Evolutionary conservation across 495 filamentous ascomycete genomes (phyloP).

Genomic region (Talaromyces borbonicus): DNA sequence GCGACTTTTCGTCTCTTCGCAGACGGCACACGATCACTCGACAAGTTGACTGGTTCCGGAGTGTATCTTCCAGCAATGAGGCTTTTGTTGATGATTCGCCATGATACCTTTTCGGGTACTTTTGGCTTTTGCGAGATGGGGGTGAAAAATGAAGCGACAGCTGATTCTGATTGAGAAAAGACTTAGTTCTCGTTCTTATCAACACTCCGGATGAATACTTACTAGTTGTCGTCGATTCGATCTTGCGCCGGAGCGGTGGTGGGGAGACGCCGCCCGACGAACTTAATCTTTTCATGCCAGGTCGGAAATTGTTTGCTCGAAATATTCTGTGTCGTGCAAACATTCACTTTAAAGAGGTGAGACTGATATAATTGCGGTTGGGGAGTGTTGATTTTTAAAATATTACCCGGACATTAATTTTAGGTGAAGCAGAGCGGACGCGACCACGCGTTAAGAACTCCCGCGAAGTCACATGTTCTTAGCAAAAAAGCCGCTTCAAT

Average conservation of each 20-base stretch:
- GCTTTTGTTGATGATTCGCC: constrained; percentile 58
- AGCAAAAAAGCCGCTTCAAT: no score
- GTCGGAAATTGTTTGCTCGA: neutral
- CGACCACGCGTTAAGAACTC: constrained; percentile 22
- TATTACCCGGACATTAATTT: no score
- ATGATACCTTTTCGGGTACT: constrained; percentile 66
- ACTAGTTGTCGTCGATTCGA: constrained; percentile 69
- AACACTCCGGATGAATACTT: constrained; percentile 14
- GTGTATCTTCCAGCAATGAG: constrained; percentile 69
- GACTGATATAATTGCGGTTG: neutral
- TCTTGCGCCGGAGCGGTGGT: constrained; percentile 43
- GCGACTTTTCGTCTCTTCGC: constrained; percentile 55
- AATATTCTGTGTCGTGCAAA: neutral
- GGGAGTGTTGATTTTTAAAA: no score
- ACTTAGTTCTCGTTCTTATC: neutral
- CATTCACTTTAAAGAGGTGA: neutral
- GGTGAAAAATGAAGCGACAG: constrained; percentile 80
- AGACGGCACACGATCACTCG: constrained; percentile 9
- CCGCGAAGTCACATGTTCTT: constrained; percentile 39
- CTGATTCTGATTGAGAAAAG: constrained; percentile 37
- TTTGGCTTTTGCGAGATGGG: constrained; percentile 79
- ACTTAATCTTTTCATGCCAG: constrained; percentile 23
- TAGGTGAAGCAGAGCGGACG: no score
- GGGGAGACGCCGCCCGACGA: constrained; percentile 33
- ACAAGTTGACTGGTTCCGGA: constrained; percentile 25